phyloP scores from a whole-genome alignment of 768 basidiomycete genomes.

The Trametes cingulata region DNA sequence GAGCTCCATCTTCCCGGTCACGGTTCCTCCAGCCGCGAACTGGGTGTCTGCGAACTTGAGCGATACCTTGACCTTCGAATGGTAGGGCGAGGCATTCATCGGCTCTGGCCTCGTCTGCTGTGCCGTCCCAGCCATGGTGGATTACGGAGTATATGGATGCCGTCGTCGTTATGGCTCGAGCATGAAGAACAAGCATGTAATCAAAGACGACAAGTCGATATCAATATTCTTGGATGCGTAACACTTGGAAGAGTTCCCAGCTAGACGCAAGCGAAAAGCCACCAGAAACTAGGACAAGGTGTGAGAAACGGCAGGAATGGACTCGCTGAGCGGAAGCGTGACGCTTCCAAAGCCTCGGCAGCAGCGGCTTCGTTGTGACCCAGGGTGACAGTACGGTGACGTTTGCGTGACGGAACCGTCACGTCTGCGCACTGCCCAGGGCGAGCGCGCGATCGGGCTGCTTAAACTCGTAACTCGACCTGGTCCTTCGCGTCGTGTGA shows the following conservation, averaged over 20 bases:
- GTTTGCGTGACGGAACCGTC: too few relatives aligned
- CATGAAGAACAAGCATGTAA: conserved; percentile 2
- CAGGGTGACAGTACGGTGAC: too few relatives aligned
- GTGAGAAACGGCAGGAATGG: too few relatives aligned
- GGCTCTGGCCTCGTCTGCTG: conserved; percentile 49
- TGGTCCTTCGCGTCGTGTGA: neutral
- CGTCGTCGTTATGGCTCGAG: neutral
- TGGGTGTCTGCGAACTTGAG: conserved; percentile 57
- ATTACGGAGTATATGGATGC: neutral
- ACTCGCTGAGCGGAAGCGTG: too few relatives aligned
- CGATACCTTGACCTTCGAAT: conserved; percentile 75
- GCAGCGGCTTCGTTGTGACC: too few relatives aligned
- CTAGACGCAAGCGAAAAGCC: neutral
- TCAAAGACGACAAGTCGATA: neutral
- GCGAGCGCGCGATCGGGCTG: too few relatives aligned
- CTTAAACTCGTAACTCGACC: neutral
- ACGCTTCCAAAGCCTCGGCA: too few relatives aligned
- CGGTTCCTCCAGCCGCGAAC: conserved; percentile 64
- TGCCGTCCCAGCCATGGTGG: conserved; percentile 28
- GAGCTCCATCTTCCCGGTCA: conserved; percentile 77
- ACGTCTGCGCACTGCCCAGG: too few relatives aligned
- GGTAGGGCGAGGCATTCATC: conserved; percentile 81
- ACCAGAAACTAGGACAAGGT: too few relatives aligned
- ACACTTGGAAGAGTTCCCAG: neutral
- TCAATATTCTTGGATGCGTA: neutral